A percentile compares a stretch with the other conserved stretches of the same genome.
phyloP scores from a whole-genome alignment of 768 basidiomycete species.

The Trametes punicea region DNA sequence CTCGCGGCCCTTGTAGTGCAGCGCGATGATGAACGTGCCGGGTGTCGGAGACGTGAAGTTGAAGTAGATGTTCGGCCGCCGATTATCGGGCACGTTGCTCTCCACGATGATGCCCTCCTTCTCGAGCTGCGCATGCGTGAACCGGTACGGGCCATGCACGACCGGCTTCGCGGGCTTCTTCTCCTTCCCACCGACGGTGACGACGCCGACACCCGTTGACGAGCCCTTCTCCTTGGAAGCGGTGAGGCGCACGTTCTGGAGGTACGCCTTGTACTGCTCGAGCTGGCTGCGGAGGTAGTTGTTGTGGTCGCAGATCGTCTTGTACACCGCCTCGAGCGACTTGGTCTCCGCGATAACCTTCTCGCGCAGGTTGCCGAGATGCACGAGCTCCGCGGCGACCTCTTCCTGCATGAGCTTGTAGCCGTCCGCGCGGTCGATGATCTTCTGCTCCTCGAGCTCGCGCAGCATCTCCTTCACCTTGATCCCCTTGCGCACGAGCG shows the following conservation, averaged over 20 bases:
- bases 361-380: slow-evolving; percentile 94
- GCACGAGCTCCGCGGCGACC: slow-evolving; percentile 90
- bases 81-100: slow-evolving; percentile 97
- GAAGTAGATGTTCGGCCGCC: slow-evolving; percentile 98
- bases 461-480: slow-evolving; percentile 99
- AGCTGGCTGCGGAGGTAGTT: slow-evolving; percentile 93
- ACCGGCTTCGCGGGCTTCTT: slow-evolving; percentile 85
- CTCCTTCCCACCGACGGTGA: slow-evolving; percentile 95
- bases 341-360: slow-evolving; percentile 92
- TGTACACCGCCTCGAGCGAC: slow-evolving; percentile 94
- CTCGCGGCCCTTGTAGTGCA: slow-evolving; percentile 98
- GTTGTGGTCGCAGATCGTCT: slow-evolving; percentile 99
- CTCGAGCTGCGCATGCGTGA: slow-evolving; percentile 96
- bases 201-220: slow-evolving; percentile 87
- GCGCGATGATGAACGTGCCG: slow-evolving; percentile 96
- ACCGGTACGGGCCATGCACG: slow-evolving; percentile 92
- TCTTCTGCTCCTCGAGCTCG: slow-evolving; percentile 86
- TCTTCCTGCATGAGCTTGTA: slow-evolving; percentile 98
- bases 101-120: slow-evolving; percentile 99
- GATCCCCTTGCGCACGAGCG: slow-evolving; percentile 94
- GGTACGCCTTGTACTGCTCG: slow-evolving; percentile 99
- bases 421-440: slow-evolving; percentile 79
- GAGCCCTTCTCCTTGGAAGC: slow-evolving; percentile 86
- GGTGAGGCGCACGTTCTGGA: slow-evolving; percentile 94
- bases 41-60: slow-evolving; percentile 97